phyloP scores from a whole-genome alignment of 306 rosid species.

The Vicia sativa region DNA sequence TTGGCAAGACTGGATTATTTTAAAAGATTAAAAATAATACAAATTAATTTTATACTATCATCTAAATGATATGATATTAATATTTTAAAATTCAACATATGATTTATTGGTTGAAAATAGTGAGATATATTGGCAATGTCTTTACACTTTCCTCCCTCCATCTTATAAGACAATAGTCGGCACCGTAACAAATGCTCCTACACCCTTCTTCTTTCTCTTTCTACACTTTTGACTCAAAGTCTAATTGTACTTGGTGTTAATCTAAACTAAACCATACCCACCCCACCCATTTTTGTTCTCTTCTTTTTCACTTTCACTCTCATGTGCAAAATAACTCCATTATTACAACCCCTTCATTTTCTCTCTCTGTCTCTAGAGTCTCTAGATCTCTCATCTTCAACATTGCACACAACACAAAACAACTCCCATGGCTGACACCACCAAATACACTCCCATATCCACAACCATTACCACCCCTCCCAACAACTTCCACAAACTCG shows the following conservation, averaged over 20 bases:
- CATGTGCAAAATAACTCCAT: not conserved
- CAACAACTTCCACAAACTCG: conserved; percentile 46
- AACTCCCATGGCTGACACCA: conserved; percentile 71
- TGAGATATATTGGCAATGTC: no score
- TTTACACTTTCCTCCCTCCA: no score
- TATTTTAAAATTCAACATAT: no score
- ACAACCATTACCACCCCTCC: conserved; percentile 20
- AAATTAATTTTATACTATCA: no score
- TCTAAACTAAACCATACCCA: not conserved
- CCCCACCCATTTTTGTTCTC: not conserved
- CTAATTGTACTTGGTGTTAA: not conserved
- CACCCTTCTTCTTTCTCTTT: not conserved
- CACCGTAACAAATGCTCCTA: conserved; percentile 7
- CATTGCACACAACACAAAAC: not conserved
- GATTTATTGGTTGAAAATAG: no score
- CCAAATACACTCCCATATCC: conserved; percentile 58
- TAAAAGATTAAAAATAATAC: no score
- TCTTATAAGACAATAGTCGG: not conserved
- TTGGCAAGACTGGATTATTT: no score
- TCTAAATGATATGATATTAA: no score
- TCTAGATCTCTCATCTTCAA: not conserved
- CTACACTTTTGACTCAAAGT: not conserved
- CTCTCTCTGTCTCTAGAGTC: no score
- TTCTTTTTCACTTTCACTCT: conserved; percentile 9
- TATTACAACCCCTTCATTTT: not conserved